Evolutionary conservation across 2,329 filamentous ascomycete genomes (phyloP).

Genomic region (Aspergillus ochraceus): DNA sequence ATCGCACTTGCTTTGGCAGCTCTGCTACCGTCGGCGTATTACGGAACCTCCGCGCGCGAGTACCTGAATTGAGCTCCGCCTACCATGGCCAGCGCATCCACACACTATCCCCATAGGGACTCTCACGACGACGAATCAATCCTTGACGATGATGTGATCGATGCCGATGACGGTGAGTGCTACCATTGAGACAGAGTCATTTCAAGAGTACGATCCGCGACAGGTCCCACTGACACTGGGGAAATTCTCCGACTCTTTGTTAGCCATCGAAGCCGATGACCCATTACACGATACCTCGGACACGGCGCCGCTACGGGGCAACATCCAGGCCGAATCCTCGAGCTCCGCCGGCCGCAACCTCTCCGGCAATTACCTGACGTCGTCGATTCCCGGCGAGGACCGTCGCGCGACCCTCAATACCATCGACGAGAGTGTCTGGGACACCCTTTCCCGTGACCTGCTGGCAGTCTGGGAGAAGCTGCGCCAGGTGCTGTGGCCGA

Average conservation of each 20-base stretch:
- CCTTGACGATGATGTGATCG: constrained; percentile 71
- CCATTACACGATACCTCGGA: constrained; percentile 69
- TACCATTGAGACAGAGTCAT: background rate
- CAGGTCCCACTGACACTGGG: background rate
- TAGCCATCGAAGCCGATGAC: constrained; percentile 90
- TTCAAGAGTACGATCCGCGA: too few relatives aligned
- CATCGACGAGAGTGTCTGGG: constrained; percentile 96
- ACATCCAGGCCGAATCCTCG: constrained; percentile 65
- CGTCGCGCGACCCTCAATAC: constrained; percentile 86
- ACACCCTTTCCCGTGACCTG: constrained; percentile 89
- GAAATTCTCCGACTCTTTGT: background rate
- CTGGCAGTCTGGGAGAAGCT: constrained; percentile 97
- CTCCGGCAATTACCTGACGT: constrained; percentile 84
- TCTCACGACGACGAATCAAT: constrained; percentile 62
- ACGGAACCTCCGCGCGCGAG: background rate
- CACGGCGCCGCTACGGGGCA: constrained; percentile 78
- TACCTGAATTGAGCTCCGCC: constrained; percentile 1
- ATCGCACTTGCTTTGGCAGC: constrained; percentile 1
- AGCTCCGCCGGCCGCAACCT: constrained; percentile 52
- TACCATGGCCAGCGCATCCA: constrained; percentile 39
- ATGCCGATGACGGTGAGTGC: constrained; percentile 70
- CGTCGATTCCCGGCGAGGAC: constrained; percentile 88
- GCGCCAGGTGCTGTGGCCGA: constrained; percentile 93
- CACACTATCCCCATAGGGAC: constrained; percentile 55
- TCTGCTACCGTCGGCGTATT: constrained; percentile 16